Conservation (phyloP, 2,329 filamentous ascomycete species). For the Fusarium sp. region DNA sequence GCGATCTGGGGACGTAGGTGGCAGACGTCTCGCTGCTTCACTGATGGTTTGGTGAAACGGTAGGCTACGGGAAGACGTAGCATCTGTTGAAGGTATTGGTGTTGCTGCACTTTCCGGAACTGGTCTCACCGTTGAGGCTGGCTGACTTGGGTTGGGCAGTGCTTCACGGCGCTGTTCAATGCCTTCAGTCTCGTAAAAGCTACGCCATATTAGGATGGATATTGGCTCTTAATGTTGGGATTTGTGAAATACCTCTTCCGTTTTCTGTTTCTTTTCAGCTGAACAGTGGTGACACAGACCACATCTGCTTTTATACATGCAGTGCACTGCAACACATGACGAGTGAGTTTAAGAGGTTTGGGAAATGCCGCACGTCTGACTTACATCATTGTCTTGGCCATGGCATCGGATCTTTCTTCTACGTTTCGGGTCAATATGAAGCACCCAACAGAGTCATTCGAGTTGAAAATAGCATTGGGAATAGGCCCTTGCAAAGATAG, state of each 20-base stretch:
- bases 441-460: background rate
- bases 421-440: background rate
- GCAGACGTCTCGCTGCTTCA: background rate
- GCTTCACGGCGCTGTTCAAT: constrained; percentile 10
- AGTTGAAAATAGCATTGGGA: background rate
- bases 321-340: constrained; percentile 5
- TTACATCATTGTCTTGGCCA: constrained; percentile 20
- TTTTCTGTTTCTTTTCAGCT: constrained; percentile 26
- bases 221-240: too few species aligned
- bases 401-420: constrained; percentile 33
- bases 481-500: background rate
- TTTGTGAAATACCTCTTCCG: constrained; percentile 3
- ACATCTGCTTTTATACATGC: constrained; percentile 14
- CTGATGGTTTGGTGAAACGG: too few species aligned
- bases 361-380: background rate
- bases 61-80: too few species aligned
- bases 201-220: background rate
- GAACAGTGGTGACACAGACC: constrained; percentile 19
- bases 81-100: background rate
- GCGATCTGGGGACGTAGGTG: background rate
- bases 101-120: background rate
- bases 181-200: constrained; percentile 26
- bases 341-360: background rate
- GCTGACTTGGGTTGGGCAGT: background rate
- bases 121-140: background rate